A percentile compares a stretch with the other conserved stretches of the same genome.
These are phyloP conservation scores for Mycena kentingensis DNA, from an alignment of 768 basidiomycete genomes.

Conservation along the genomic window DNA sequence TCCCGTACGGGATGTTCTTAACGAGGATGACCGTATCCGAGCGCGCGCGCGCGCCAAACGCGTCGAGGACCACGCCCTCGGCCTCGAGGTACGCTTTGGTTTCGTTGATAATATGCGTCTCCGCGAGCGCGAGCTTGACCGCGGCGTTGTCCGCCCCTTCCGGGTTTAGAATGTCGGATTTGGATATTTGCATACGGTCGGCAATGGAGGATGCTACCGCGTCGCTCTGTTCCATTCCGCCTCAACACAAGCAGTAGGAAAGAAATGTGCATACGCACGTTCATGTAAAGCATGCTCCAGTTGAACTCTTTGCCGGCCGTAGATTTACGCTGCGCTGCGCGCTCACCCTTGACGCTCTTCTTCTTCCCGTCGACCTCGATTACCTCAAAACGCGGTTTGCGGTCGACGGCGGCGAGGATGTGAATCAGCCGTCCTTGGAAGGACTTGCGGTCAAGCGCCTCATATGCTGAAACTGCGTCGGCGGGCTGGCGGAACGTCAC, in stretches of 20 bases:
- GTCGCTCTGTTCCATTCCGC: slow-evolving; percentile 76
- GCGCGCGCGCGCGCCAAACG: slow-evolving; percentile 53
- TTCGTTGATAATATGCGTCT: slow-evolving; percentile 94
- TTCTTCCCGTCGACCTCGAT: slow-evolving; percentile 47
- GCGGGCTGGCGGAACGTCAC: slow-evolving; percentile 45
- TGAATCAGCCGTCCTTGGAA: slow-evolving; percentile 94
- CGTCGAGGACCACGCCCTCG: slow-evolving; percentile 65
- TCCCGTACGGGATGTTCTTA: slow-evolving; percentile 96
- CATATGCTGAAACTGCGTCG: slow-evolving; percentile 65
- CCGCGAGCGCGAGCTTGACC: slow-evolving; percentile 93
- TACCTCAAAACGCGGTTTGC: slow-evolving; percentile 48
- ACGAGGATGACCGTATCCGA: slow-evolving; percentile 87
- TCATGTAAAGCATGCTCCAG: slow-evolving; percentile 96
- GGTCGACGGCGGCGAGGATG: slow-evolving; percentile 81
- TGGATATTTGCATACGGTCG: slow-evolving; percentile 82
- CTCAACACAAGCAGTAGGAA: no score
- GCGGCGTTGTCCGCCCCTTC: slow-evolving; percentile 76
- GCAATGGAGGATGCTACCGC: slow-evolving; percentile 92
- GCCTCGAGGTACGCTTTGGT: slow-evolving; percentile 88
- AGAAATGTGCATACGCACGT: slow-evolving; percentile 79
- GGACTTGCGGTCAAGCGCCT: slow-evolving; percentile 75
- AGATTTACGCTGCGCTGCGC: slow-evolving; percentile 63
- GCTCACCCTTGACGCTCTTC: slow-evolving; percentile 61
- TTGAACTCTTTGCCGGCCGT: slow-evolving; percentile 80
- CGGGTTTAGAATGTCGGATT: slow-evolving; percentile 86